These are phyloP conservation scores for Ophiostoma sp. DNA, from an alignment of 2,329 filamentous ascomycete genomes.

Conservation along the genomic window DNA sequence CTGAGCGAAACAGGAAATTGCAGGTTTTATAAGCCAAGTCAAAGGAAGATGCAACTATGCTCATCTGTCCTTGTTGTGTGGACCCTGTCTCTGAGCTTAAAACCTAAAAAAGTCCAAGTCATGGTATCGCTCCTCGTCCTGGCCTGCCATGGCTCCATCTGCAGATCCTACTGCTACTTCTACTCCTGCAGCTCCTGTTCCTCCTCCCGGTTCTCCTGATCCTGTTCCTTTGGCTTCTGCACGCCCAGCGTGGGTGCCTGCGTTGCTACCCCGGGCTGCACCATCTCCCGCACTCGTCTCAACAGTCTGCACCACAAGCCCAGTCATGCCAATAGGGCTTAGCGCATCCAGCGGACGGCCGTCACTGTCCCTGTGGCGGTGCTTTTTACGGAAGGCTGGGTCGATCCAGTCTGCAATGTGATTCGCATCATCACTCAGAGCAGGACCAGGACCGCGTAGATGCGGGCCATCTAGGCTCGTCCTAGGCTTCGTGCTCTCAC, in stretches of 20 bases:
- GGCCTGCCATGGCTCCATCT: background rate
- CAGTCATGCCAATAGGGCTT: background rate
- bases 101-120: constrained; percentile 41
- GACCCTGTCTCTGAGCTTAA: constrained; percentile 19
- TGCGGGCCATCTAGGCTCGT: background rate
- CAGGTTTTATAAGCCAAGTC: too few species aligned
- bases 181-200: background rate
- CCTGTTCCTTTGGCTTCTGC: too few species aligned
- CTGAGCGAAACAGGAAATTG: too few species aligned
- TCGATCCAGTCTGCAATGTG: constrained; percentile 30
- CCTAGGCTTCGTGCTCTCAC: background rate
- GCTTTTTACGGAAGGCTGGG: constrained; percentile 17
- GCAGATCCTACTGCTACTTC: background rate
- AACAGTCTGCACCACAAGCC: background rate
- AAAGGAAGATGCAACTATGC: too few species aligned
- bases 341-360: background rate
- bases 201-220: too few species aligned
- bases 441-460: background rate
- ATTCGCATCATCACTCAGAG: background rate
- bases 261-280: background rate
- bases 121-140: constrained; percentile 32
- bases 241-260: too few species aligned
- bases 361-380: background rate
- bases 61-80: too few species aligned
- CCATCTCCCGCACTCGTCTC: background rate